Percentiles rank a stretch among this genome's conserved stretches.
These are phyloP conservation scores for Candida freyschussii DNA, from an alignment of 1,139 yeast genomes.

Conservation along the genomic window DNA sequence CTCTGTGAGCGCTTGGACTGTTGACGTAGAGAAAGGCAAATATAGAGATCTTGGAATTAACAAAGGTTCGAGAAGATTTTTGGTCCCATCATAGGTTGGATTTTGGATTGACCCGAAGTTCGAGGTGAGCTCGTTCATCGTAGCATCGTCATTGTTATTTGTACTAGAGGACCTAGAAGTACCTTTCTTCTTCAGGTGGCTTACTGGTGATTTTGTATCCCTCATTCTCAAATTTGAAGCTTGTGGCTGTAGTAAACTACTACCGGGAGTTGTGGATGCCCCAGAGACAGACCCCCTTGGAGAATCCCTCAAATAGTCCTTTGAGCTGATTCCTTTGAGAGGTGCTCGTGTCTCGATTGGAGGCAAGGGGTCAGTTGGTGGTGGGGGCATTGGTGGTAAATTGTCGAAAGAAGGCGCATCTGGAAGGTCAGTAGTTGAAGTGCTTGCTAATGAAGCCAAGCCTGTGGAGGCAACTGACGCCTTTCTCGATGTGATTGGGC, in stretches of 20 bases:
- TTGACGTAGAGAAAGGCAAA: slow-evolving; percentile 57
- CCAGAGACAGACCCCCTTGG: slow-evolving; percentile 41
- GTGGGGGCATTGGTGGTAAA: slow-evolving; percentile 51
- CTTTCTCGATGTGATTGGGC: slow-evolving; percentile 28
- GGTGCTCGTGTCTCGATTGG: slow-evolving; percentile 10
- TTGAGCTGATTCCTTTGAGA: slow-evolving; percentile 30
- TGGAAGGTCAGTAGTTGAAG: slow-evolving; percentile 16
- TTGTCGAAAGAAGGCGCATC: slow-evolving; percentile 25
- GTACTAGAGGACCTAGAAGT: slow-evolving; percentile 19
- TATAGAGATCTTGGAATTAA: slow-evolving; percentile 63
- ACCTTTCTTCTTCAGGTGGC: slow-evolving; percentile 16
- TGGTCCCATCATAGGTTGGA: slow-evolving; percentile 15
- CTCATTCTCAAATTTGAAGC: slow-evolving; percentile 14
- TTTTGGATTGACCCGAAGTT: slow-evolving; percentile 11
- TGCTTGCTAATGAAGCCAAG: slow-evolving; percentile 24
- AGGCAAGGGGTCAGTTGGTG: slow-evolving; percentile 51
- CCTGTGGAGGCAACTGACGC: slow-evolving; percentile 31
- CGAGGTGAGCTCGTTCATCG: slow-evolving; percentile 12
- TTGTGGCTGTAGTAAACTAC: not conserved
- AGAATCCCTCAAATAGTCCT: slow-evolving; percentile 42
- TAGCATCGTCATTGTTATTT: slow-evolving; percentile 13
- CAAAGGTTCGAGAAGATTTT: slow-evolving; percentile 44
- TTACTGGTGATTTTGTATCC: slow-evolving; percentile 20
- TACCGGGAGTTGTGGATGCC: slow-evolving; percentile 9
- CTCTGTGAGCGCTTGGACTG: slow-evolving; percentile 64